phyloP scores from a whole-genome alignment of 768 basidiomycete species.

The Lanmaoa rubissima region DNA sequence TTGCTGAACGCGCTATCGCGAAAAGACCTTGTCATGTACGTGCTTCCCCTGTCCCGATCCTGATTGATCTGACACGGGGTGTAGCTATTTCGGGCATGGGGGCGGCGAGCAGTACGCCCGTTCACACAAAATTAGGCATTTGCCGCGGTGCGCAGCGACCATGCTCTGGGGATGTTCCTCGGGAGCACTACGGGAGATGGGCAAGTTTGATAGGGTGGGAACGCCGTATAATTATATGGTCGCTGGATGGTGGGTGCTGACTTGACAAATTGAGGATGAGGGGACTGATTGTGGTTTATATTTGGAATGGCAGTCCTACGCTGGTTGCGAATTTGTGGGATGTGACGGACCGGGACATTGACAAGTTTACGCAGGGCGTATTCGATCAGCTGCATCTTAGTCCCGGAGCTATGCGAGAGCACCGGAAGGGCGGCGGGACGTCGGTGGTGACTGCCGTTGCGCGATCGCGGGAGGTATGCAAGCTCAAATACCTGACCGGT shows the following conservation, averaged over 20 bases:
- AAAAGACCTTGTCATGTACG: constrained; percentile 89
- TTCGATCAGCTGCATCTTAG: constrained; percentile 68
- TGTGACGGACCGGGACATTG: constrained; percentile 96
- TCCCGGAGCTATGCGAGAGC: constrained; percentile 20
- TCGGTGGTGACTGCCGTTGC: constrained; percentile 79
- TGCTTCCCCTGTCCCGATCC: constrained; percentile 15
- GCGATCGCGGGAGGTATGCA: constrained; percentile 75
- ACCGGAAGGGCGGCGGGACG: constrained; percentile 12
- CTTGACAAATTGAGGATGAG: not conserved
- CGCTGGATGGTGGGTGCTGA: constrained; percentile 85
- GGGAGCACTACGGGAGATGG: constrained; percentile 82
- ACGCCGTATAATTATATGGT: constrained; percentile 96
- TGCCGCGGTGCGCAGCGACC: constrained; percentile 84
- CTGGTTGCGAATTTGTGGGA: constrained; percentile 97
- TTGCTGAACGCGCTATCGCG: constrained; percentile 66
- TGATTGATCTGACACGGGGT: not conserved
- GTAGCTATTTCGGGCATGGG: constrained; percentile 95
- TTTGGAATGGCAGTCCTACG: constrained; percentile 60
- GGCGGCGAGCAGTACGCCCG: constrained; percentile 94
- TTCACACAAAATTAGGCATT: constrained; percentile 78
- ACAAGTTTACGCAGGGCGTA: constrained; percentile 84
- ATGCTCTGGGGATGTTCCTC: constrained; percentile 99
- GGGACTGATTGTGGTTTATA: not conserved
- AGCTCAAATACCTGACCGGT: constrained; percentile 90
- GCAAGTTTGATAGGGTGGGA: constrained; percentile 89